These are phyloP conservation scores for Penicillium arizonense DNA, from an alignment of 495 filamentous ascomycete genomes.

Conservation along the genomic window DNA sequence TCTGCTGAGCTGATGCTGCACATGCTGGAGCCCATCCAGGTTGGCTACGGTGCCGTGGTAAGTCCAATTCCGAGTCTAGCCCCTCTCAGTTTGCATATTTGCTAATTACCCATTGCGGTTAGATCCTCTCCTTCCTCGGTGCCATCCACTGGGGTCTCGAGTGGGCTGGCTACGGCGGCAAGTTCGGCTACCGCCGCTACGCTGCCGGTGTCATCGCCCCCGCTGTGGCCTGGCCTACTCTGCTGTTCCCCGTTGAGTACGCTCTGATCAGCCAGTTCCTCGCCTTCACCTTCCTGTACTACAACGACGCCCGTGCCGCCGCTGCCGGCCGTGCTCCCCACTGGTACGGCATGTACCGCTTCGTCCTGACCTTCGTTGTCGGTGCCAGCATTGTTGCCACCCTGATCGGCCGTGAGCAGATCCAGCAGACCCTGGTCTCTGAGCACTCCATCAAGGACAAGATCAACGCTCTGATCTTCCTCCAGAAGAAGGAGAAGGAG, in stretches of 20 bases:
- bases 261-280: slow-evolving; percentile 89
- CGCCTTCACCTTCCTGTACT: slow-evolving; percentile 86
- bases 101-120: slow-evolving; percentile 6
- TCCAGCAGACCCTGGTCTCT: slow-evolving; percentile 55
- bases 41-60: slow-evolving; percentile 91
- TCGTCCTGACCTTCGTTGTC: slow-evolving; percentile 92
- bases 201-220: slow-evolving; percentile 79
- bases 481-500: slow-evolving; percentile 60
- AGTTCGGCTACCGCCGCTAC: slow-evolving; percentile 74
- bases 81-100: neutral
- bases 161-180: slow-evolving; percentile 72
- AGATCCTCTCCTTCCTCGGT: slow-evolving; percentile 95
- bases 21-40: slow-evolving; percentile 84
- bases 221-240: slow-evolving; percentile 88
- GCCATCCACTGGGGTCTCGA: slow-evolving; percentile 95
- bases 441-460: slow-evolving; percentile 57
- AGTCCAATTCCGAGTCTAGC: slow-evolving; percentile 28
- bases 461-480: slow-evolving; percentile 59
- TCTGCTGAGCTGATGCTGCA: slow-evolving; percentile 73
- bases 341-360: slow-evolving; percentile 94
- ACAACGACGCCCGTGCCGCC: slow-evolving; percentile 76
- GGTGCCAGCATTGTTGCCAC: slow-evolving; percentile 83
- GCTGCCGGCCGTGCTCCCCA: slow-evolving; percentile 77
- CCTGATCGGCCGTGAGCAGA: slow-evolving; percentile 82
- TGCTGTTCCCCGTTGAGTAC: slow-evolving; percentile 82